phyloP scores from a whole-genome alignment of 2,329 filamentous ascomycete genomes.

The Cladosporium halotolerans region DNA sequence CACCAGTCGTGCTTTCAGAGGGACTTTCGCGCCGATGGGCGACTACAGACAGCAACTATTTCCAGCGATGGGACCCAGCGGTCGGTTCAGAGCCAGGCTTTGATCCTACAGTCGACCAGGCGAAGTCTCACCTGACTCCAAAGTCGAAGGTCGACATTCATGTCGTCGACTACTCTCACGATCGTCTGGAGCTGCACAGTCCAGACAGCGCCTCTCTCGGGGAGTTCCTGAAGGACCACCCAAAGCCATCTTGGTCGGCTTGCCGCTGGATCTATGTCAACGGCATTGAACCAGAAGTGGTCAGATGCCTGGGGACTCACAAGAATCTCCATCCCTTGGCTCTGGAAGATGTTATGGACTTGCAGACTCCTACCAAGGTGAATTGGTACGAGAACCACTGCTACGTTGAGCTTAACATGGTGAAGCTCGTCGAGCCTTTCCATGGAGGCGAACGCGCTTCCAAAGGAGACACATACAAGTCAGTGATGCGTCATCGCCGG shows the following conservation, averaged over 20 bases:
- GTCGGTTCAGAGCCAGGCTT: conserved; percentile 23
- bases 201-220: conserved; percentile 65
- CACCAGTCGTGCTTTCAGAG: too few relatives aligned
- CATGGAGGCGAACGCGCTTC: not conserved
- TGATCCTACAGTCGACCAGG: conserved; percentile 15
- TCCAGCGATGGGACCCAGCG: conserved; percentile 13
- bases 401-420: conserved; percentile 45
- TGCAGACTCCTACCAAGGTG: conserved; percentile 74
- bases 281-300: conserved; percentile 85
- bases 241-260: conserved; percentile 63
- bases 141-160: conserved; percentile 62
- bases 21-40: not conserved
- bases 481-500: not conserved
- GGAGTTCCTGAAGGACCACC: conserved; percentile 56
- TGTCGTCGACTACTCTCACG: conserved; percentile 74
- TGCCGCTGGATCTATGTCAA: conserved; percentile 95
- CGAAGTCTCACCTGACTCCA: conserved; percentile 8
- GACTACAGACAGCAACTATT: conserved; percentile 2
- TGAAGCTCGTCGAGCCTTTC: conserved; percentile 11
- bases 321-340: conserved; percentile 76
- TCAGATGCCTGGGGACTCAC: conserved; percentile 66
- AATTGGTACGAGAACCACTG: conserved; percentile 69
- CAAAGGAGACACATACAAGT: not conserved
- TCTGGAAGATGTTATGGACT: conserved; percentile 82
- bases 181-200: conserved; percentile 53